A percentile compares a stretch with the other conserved stretches of the same genome.
Evolutionary conservation across 176 grass and related monocot genomes (phyloP).

Genomic region (Oryza meridionalis): DNA sequence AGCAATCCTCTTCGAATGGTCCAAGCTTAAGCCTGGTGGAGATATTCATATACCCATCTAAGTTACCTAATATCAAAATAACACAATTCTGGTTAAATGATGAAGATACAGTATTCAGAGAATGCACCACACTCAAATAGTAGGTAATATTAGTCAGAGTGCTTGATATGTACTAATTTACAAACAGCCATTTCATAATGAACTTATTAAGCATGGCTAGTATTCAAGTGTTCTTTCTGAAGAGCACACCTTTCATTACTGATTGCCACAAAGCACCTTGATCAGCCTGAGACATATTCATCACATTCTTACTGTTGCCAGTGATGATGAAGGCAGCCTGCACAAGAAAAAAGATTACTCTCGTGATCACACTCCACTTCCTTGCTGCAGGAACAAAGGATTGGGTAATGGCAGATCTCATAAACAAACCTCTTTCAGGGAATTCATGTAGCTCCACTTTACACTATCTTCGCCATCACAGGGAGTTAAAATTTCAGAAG

Average conservation of each 20-base stretch:
- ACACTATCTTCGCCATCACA: conserved; percentile 94
- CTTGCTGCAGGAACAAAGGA: not conserved
- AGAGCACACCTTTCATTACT: conserved; percentile 72
- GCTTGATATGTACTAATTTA: not conserved
- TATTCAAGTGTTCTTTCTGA: conserved; percentile 11
- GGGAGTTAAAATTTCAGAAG: conserved; percentile 75
- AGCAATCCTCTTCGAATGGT: conserved; percentile 69
- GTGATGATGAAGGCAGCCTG: conserved; percentile 95
- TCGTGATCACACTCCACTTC: not conserved
- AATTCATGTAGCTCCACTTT: conserved; percentile 98
- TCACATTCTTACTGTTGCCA: conserved; percentile 90
- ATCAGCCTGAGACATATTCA: conserved; percentile 99
- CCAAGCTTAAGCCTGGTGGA: conserved; percentile 91
- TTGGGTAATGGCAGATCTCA: not conserved
- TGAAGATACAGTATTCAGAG: not conserved
- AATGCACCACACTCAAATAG: not conserved
- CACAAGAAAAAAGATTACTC: conserved; percentile 25
- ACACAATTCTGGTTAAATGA: conserved; percentile 16
- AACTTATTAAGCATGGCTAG: not conserved
- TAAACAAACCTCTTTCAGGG: conserved; percentile 87
- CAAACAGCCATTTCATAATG: not conserved
- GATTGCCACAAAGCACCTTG: conserved; percentile 88
- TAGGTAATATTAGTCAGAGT: not conserved
- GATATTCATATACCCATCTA: conserved; percentile 68
- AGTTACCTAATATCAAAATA: conserved; percentile 59